Percentiles rank a stretch among this genome's conserved stretches.
Evolutionary conservation across 805 yeast genomes (phyloP).

Genomic region (Cyberlindnera americana): DNA sequence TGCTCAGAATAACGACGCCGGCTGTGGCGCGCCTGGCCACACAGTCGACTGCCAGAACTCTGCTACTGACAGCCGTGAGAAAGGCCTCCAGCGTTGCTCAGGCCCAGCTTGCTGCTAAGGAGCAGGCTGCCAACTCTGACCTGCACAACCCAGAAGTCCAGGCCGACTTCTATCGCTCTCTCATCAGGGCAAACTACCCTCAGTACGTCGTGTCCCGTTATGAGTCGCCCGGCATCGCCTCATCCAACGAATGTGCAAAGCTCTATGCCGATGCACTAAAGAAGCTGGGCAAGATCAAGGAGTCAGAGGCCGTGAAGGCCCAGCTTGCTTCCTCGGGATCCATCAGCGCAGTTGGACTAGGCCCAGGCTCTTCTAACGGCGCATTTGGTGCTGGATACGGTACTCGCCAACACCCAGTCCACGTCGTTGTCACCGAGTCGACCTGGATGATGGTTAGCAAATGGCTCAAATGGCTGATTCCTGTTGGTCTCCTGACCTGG

Average conservation of each 20-base stretch:
- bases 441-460: slow-evolving; percentile 72
- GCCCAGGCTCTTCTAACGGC: slow-evolving; percentile 4
- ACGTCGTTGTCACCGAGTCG: slow-evolving; percentile 89
- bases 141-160: slow-evolving; percentile 67
- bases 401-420: slow-evolving; percentile 77
- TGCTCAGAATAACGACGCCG: slow-evolving; percentile 13
- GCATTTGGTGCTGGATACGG: slow-evolving; percentile 40
- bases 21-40: slow-evolving; percentile 8
- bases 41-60: slow-evolving; percentile 7
- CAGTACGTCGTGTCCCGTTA: slow-evolving; percentile 92
- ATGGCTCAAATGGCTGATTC: slow-evolving; percentile 86
- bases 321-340: slow-evolving; percentile 43
- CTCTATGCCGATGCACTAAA: slow-evolving; percentile 79
- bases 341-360: slow-evolving; percentile 11
- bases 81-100: slow-evolving; percentile 23
- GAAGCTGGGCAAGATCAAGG: slow-evolving; percentile 70
- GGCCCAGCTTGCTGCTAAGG: slow-evolving; percentile 52
- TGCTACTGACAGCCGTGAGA: slow-evolving; percentile 16
- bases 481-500: slow-evolving; percentile 75
- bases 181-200: slow-evolving; percentile 84
- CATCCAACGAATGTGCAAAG: slow-evolving; percentile 72
- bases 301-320: slow-evolving; percentile 53
- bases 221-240: slow-evolving; percentile 91
- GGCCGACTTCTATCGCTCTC: slow-evolving; percentile 74
- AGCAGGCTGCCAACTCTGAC: slow-evolving; percentile 82